A percentile compares a stretch with the other conserved stretches of the same genome.
phyloP scores from a whole-genome alignment of 2,329 filamentous ascomycete species.

The Alternaria burnsii region DNA sequence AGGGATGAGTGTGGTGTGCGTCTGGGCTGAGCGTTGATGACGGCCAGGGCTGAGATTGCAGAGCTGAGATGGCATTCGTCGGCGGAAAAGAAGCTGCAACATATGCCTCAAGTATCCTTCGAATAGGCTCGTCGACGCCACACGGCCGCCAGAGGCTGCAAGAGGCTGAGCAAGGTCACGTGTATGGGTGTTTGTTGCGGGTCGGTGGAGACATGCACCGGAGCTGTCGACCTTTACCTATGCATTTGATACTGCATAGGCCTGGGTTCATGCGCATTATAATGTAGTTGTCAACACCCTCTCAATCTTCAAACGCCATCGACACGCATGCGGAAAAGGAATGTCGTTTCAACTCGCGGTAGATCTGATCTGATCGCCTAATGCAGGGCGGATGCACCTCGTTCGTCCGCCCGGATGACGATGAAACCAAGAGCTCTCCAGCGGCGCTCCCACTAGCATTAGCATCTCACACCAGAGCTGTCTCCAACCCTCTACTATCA shows the following conservation, averaged over 20 bases:
- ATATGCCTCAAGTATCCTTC: slow-evolving; percentile 16
- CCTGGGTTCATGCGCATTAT: neutral
- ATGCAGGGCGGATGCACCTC: slow-evolving; percentile 23
- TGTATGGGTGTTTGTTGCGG: neutral
- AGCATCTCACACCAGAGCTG: slow-evolving; percentile 20
- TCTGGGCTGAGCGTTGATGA: slow-evolving; percentile 11
- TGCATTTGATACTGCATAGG: neutral
- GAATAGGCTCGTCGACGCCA: slow-evolving; percentile 1
- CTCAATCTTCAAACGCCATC: neutral
- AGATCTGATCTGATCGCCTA: slow-evolving; percentile 10
- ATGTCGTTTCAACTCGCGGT: slow-evolving; percentile 1
- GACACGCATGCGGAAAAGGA: neutral
- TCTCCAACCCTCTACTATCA: slow-evolving; percentile 5
- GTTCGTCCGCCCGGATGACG: slow-evolving; percentile 27
- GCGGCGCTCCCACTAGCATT: slow-evolving; percentile 17
- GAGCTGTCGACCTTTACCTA: neutral
- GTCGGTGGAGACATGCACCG: neutral
- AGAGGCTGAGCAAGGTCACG: slow-evolving; percentile 14
- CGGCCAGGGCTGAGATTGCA: neutral
- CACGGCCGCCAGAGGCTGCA: slow-evolving; percentile 3
- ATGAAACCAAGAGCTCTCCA: slow-evolving; percentile 30
- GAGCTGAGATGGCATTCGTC: neutral
- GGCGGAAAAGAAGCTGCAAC: slow-evolving; percentile 8
- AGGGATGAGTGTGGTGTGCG: neutral
- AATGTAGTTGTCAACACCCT: neutral